phyloP scores from a whole-genome alignment of 257 asterid species.

The Rubia yunnanensis region DNA sequence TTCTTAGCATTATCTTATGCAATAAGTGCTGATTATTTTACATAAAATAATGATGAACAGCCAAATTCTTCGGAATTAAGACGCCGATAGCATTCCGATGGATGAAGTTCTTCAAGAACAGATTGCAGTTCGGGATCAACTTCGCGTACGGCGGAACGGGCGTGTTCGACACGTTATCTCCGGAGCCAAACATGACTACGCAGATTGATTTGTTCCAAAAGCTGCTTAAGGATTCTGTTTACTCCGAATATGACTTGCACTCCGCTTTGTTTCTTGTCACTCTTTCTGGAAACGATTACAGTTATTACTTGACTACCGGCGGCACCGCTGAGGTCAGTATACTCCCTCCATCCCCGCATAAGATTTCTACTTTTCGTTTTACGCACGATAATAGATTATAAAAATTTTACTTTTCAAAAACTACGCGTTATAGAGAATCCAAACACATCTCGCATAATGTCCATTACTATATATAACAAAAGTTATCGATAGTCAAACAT shows the following conservation, averaged over 20 bases:
- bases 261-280: conserved; percentile 44
- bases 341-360: no score
- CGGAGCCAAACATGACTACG: conserved; percentile 63
- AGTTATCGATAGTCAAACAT: no score
- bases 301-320: conserved; percentile 30
- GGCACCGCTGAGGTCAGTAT: conserved; percentile 70
- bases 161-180: conserved; percentile 48
- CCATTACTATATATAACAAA: no score
- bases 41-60: conserved; percentile 26
- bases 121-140: conserved; percentile 51
- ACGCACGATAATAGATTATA: no score
- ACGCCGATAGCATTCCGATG: conserved; percentile 61
- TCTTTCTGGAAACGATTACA: conserved; percentile 71
- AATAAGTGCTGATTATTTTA: not conserved
- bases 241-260: conserved; percentile 34
- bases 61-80: conserved; percentile 56
- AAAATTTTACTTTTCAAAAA: no score
- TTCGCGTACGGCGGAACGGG: conserved; percentile 96
- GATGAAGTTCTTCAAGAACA: conserved; percentile 42
- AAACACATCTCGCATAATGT: no score
- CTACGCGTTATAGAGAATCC: no score
- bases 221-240: conserved; percentile 33
- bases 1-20: not conserved
- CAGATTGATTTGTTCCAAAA: conserved; percentile 56
- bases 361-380: no score